Evolutionary conservation across 2,329 filamentous ascomycete genomes (phyloP).

Genomic region (Arthrobotrys entomopaga): DNA sequence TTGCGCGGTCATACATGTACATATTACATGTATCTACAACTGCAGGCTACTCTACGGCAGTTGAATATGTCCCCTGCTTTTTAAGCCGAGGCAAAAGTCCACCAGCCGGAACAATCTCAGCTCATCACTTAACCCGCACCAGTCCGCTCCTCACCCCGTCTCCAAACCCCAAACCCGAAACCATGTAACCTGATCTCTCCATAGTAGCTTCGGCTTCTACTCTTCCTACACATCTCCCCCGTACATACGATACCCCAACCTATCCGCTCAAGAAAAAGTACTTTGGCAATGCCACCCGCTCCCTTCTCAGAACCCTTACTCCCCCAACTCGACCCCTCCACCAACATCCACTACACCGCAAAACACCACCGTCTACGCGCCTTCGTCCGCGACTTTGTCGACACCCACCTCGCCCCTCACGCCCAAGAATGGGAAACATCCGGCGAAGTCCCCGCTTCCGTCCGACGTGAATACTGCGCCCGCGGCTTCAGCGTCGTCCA

Average conservation of each 20-base stretch:
- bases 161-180: background rate
- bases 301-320: conserved; percentile 64
- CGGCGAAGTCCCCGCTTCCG: conserved; percentile 66
- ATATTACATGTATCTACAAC: too few species aligned
- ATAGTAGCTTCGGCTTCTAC: background rate
- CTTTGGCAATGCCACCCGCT: conserved; percentile 57
- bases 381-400: conserved; percentile 69
- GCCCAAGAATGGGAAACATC: conserved; percentile 73
- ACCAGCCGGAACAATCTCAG: background rate
- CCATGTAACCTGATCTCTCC: background rate
- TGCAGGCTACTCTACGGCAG: too few species aligned
- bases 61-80: background rate
- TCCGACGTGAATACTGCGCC: conserved; percentile 61
- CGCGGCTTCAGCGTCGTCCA: conserved; percentile 63
- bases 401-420: conserved; percentile 69
- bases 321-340: conserved; percentile 63
- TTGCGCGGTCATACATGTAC: too few species aligned
- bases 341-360: conserved; percentile 69
- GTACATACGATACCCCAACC: too few species aligned
- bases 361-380: conserved; percentile 71
- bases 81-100: conserved; percentile 16
- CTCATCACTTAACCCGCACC: background rate
- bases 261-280: too few species aligned
- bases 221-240: background rate
- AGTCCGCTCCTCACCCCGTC: background rate